A percentile compares a stretch with the other conserved stretches of the same genome.
Evolutionary conservation across 164 flowering plant species (phyloP).

Genomic region (Nelumbo lutea): DNA sequence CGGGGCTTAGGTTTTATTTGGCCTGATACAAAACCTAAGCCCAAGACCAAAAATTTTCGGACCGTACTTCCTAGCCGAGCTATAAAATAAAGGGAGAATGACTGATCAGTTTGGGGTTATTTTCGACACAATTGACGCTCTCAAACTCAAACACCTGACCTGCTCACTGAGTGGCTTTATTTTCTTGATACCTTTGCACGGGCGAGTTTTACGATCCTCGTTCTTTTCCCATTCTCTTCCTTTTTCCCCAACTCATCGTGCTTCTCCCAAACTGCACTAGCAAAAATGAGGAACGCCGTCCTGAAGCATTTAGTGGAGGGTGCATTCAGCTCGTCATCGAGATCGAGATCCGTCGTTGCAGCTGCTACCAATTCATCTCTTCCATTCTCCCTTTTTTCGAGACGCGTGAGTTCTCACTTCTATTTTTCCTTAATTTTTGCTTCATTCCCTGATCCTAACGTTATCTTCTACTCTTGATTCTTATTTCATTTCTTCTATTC

Average conservation of each 20-base stretch:
- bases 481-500: neutral
- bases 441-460: neutral
- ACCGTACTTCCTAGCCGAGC: no score
- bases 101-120: no score
- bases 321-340: slow-evolving; percentile 8
- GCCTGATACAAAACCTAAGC: no score
- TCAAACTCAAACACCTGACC: neutral
- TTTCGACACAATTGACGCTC: no score
- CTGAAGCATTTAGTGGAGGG: slow-evolving; percentile 17
- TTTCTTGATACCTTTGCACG: neutral
- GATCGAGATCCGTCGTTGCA: slow-evolving; percentile 12
- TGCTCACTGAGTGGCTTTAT: neutral
- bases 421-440: neutral
- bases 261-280: neutral
- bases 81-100: no score
- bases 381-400: slow-evolving; percentile 12
- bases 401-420: slow-evolving; percentile 17
- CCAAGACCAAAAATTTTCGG: no score
- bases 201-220: neutral
- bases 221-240: no score
- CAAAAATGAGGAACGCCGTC: slow-evolving; percentile 21
- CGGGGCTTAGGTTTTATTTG: no score
- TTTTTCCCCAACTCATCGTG: no score
- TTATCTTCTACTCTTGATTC: neutral
- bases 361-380: slow-evolving; percentile 5